Base-by-base conservation (phyloP, 2,329 filamentous ascomycete genomes). In the Fonsecaea nubica region DNA sequence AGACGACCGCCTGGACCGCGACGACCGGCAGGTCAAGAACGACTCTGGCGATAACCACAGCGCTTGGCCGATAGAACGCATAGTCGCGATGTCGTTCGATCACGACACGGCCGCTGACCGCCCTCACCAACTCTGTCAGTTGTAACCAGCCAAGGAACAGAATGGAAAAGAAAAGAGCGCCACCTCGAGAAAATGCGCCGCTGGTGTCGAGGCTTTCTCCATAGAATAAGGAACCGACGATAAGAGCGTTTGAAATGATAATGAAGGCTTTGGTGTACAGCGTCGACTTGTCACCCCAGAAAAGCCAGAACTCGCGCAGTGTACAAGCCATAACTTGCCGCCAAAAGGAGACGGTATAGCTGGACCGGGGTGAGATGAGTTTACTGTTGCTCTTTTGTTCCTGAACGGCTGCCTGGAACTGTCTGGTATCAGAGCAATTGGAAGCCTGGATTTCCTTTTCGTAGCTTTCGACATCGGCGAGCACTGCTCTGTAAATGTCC, bases 191-290 rank as follows among this genome's bases (percentile, higher is more conserved):
- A 75, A 90, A 91, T 12, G 87, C 85, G 40, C 88, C 88, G 48
- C 80, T 82, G 1, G 87, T 89, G 72, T 86, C 81, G 4, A 84
- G 73, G 0, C 85, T 79, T 74, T 89, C 82, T 12, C 87, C 91
- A 73, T 92, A 92, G 79, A 95, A 95, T 18, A 95, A 82, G 1
- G 89, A 92, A 1, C 91, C 90, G 62, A 93, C 89, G 68, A 96
- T 91, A 9, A 96, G 82, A 63, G 79, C 86, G 75, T 92, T 91
- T 64, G 89, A 85, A 64, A 94, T 78, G 72, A 93, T 91, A 75
- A 92, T 92, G 77, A 92, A 90, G 66, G 90, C 84, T 71, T 94
- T 95, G 48, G 91, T 94, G 76, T 88, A 89, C 1, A 95, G 82
- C 0, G 90, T 90, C 0, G 88, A 88, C 66, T 85, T 89, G 77